Evolutionary conservation across 495 filamentous ascomycete species (phyloP).

Genomic region (Pyrenopolyporus hunteri): DNA sequence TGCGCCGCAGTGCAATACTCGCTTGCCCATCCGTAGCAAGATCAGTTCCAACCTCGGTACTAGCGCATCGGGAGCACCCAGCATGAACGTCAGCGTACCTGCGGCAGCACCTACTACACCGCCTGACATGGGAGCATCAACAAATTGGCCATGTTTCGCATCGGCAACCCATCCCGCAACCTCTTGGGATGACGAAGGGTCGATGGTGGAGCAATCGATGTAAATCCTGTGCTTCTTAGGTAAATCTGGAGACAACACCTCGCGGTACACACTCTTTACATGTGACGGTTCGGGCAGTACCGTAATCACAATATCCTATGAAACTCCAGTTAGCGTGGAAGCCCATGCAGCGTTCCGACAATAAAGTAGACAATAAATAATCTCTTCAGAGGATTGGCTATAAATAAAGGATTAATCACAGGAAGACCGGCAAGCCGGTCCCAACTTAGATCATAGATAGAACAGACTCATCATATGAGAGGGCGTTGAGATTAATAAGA

Average conservation of each 20-base stretch:
- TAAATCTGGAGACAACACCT: constrained; percentile 62
- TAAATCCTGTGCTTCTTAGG: constrained; percentile 64
- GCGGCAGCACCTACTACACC: constrained; percentile 81
- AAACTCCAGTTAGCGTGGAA: constrained; percentile 25
- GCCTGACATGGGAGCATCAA: constrained; percentile 86
- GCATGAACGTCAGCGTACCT: constrained; percentile 83
- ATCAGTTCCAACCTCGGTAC: constrained; percentile 67
- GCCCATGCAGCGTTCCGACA: background rate
- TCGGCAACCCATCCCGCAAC: constrained; percentile 67
- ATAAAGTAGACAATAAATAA: constrained; percentile 3
- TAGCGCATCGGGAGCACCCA: constrained; percentile 68
- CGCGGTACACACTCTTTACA: constrained; percentile 72
- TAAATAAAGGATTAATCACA: constrained; percentile 61
- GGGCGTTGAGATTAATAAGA: background rate
- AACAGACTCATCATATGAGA: constrained; percentile 61
- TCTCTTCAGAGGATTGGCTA: constrained; percentile 71
- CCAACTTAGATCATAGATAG: constrained; percentile 68
- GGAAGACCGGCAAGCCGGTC: constrained; percentile 44
- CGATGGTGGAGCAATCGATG: constrained; percentile 87
- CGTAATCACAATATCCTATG: constrained; percentile 75
- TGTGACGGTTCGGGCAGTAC: constrained; percentile 82
- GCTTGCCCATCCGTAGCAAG: constrained; percentile 79
- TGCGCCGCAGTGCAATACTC: constrained; percentile 77
- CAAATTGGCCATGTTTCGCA: constrained; percentile 63
- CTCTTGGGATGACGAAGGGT: constrained; percentile 74